Conservation (phyloP, 2,329 filamentous ascomycete species). For the Remersonia thermophila region DNA sequence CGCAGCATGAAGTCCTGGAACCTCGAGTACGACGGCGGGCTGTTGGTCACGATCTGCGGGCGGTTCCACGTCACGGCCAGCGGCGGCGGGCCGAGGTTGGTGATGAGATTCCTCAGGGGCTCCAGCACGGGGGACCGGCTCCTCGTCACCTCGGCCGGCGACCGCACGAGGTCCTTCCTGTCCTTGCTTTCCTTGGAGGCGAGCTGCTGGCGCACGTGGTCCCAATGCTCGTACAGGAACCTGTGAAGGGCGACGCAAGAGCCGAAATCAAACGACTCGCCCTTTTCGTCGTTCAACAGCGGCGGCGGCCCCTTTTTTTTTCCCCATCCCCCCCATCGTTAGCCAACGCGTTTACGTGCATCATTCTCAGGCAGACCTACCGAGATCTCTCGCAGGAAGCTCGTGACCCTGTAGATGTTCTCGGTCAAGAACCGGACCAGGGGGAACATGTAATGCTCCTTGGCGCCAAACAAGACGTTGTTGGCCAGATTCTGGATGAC, state of each 20-base stretch:
- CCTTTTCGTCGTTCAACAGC: constrained; percentile 28
- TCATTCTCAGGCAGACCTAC: constrained; percentile 27
- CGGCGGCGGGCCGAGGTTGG: constrained; percentile 54
- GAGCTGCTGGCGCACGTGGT: constrained; percentile 53
- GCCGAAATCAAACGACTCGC: constrained; percentile 53
- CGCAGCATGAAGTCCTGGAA: constrained; percentile 64
- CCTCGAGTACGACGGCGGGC: constrained; percentile 50
- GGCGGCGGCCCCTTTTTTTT: constrained; percentile 37
- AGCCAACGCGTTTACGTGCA: too few species aligned
- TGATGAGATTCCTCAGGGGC: constrained; percentile 48
- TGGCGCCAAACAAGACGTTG: constrained; percentile 59
- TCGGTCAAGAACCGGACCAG: constrained; percentile 56
- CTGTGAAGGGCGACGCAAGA: constrained; percentile 58
- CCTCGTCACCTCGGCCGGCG: constrained; percentile 39
- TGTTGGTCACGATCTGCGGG: constrained; percentile 51
- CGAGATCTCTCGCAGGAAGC: constrained; percentile 55
- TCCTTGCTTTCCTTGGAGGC: constrained; percentile 48
- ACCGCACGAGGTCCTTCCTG: constrained; percentile 42
- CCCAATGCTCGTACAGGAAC: constrained; percentile 61
- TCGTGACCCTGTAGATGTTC: constrained; percentile 56
- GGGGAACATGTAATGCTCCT: constrained; percentile 62
- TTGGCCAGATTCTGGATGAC: constrained; percentile 61
- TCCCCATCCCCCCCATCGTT: constrained; percentile 1
- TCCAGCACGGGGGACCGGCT: constrained; percentile 46
- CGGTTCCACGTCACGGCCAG: constrained; percentile 59